Base-by-base conservation (phyloP, 805 yeast species). In the Saturnispora silvae region DNA sequence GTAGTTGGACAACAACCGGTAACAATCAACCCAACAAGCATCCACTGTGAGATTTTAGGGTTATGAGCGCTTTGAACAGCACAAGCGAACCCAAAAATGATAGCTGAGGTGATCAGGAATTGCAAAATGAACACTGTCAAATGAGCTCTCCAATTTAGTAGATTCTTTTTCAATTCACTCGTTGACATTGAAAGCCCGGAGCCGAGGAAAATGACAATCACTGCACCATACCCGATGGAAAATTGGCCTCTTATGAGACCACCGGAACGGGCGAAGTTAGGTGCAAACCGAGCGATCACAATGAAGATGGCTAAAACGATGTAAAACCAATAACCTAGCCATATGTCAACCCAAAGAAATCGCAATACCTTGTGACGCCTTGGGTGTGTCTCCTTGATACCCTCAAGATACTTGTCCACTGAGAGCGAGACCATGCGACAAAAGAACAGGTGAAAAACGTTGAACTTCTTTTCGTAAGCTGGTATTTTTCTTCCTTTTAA, bases 1-100 rank as follows among this genome's bases (percentile, higher is more conserved):
- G 96, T 86, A 7, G 96, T 86, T 20, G 96, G 96, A 55, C 94
- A 82, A 10, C 89, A 72, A 22, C 83, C 82, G 2, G 95, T 81
- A 32, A 84, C 80, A 15, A 86, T 72, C 41, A 86, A 57, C 1
- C 96, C 96, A 11, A 81, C 81, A 17, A 86, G 61, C 47, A 84
- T 69, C 84, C 92, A 84, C 24, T 71, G 67, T 47, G 77, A 78
- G 26, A 85, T 81, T n/a, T 61, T 53, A 1, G 61, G 55, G 50
- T 81, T 68, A 42, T 70, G 42, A 0, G 92, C 73, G 3, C 63
- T 63, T 44, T 68, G 67, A 20, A 84, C 75, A 0, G 81, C 94
- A 38, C 69, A 58, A 29, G 77, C 77, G 35, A 85, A 63, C 1
- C 92, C 95, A 55, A 63, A 85, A 42, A 83, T 76, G 9, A 56